Percentiles rank a stretch among this genome's conserved stretches.
Conservation (phyloP, 2,329 filamentous ascomycete species). For the Colletotrichum magnum region DNA sequence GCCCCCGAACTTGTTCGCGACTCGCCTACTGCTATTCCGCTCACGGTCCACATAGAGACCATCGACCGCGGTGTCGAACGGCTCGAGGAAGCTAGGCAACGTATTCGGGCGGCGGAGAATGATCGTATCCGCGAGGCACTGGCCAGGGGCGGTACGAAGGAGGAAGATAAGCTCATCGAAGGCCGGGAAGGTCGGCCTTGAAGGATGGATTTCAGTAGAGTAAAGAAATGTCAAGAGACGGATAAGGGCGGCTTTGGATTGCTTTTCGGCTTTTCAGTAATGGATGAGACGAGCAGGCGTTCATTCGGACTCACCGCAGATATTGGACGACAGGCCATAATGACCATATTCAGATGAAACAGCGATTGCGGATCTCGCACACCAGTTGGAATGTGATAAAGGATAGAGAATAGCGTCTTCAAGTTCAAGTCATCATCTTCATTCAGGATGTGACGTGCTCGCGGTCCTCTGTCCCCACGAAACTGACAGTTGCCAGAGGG, state of each 20-base stretch:
- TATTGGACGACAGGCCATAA: conserved; percentile 26
- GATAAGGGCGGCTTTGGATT: conserved; percentile 6
- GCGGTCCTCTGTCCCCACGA: not conserved
- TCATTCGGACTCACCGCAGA: conserved; percentile 14
- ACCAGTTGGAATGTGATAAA: no score
- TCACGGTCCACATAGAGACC: conserved; percentile 82
- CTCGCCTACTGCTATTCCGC: conserved; percentile 66
- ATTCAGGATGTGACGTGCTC: conserved; percentile 7
- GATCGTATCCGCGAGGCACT: conserved; percentile 69
- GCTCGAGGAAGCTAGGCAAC: conserved; percentile 74
- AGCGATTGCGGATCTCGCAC: not conserved
- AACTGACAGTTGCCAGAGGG: not conserved
- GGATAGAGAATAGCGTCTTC: no score
- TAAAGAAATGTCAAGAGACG: conserved; percentile 22
- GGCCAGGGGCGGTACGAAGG: conserved; percentile 58
- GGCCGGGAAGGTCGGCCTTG: conserved; percentile 38
- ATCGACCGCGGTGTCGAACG: conserved; percentile 81
- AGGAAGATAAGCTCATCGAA: conserved; percentile 60
- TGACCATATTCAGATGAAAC: conserved; percentile 24
- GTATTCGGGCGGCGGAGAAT: conserved; percentile 71
- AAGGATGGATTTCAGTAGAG: not conserved
- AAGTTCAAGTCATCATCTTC: not conserved
- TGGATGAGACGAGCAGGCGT: conserved; percentile 33
- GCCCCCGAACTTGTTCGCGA: conserved; percentile 73
- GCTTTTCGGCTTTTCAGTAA: not conserved